Evolutionary conservation across 345 rosid species (phyloP).

Genomic region (Dipteronia dyeriana): DNA sequence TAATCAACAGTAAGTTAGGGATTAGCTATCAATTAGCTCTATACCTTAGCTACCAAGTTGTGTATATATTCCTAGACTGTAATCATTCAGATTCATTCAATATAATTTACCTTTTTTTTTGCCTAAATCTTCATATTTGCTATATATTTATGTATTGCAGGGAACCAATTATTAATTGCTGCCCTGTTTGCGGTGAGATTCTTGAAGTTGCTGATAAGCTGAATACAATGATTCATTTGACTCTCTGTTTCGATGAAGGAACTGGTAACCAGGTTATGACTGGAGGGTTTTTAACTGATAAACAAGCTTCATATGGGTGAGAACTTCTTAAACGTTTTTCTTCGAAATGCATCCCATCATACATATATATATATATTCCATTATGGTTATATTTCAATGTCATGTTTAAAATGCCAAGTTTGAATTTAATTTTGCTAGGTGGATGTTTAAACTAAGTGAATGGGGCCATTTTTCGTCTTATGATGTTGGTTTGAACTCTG

Average conservation of each 20-base stretch:
- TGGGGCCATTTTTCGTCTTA: constrained; percentile 90
- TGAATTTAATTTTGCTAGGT: constrained; percentile 41
- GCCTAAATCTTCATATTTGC: neutral
- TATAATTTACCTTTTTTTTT: too few relatives aligned
- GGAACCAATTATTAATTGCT: constrained; percentile 74
- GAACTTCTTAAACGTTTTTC: constrained; percentile 15
- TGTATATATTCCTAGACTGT: too few relatives aligned
- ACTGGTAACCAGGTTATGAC: constrained; percentile 93
- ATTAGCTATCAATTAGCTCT: too few relatives aligned
- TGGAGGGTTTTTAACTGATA: constrained; percentile 95
- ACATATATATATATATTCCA: neutral
- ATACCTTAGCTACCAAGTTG: too few relatives aligned
- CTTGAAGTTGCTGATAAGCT: constrained; percentile 73
- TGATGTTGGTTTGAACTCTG: constrained; percentile 83
- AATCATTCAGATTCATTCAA: too few relatives aligned
- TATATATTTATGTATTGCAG: constrained; percentile 39
- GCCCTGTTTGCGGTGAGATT: constrained; percentile 88
- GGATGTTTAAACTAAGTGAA: constrained; percentile 96
- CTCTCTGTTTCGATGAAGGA: constrained; percentile 95
- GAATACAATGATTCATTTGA: constrained; percentile 82
- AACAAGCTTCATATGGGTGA: constrained; percentile 92
- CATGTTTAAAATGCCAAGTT: constrained; percentile 2
- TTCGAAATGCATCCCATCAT: neutral
- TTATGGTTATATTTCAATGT: constrained; percentile 1
- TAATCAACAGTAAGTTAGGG: too few relatives aligned